Conservation (phyloP, 2,329 filamentous ascomycete genomes). For the Colletotrichum orchidophilum region DNA sequence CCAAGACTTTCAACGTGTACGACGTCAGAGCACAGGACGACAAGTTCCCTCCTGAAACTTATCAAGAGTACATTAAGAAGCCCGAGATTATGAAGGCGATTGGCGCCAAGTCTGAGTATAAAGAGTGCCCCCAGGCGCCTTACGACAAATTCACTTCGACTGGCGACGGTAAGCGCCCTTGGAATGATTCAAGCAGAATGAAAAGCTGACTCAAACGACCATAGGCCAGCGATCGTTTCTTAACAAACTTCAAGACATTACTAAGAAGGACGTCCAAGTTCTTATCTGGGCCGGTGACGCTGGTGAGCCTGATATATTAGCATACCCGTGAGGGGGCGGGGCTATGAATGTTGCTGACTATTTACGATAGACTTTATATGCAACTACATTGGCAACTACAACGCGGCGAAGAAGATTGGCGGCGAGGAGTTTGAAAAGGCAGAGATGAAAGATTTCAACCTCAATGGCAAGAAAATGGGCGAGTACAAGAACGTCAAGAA, state of each 20-base stretch:
- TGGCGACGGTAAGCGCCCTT: constrained; percentile 46
- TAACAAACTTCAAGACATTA: constrained; percentile 52
- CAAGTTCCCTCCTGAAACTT: constrained; percentile 50
- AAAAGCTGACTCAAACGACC: not conserved
- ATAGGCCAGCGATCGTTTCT: constrained; percentile 55
- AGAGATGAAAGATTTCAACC: constrained; percentile 49
- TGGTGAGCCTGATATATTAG: constrained; percentile 37
- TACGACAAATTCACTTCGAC: constrained; percentile 49
- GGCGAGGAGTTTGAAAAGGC: constrained; percentile 50
- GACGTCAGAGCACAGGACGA: constrained; percentile 54
- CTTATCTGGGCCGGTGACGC: constrained; percentile 66
- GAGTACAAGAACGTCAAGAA: constrained; percentile 61
- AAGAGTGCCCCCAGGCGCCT: constrained; percentile 49
- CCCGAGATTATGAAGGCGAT: constrained; percentile 51
- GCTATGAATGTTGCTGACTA: not conserved
- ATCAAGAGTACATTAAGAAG: constrained; percentile 50
- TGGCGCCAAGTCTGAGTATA: constrained; percentile 52
- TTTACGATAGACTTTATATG: constrained; percentile 59
- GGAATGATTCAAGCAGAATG: not conserved
- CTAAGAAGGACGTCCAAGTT: constrained; percentile 57
- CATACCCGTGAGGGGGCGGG: not conserved
- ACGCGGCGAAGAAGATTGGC: constrained; percentile 40
- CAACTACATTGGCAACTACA: constrained; percentile 62
- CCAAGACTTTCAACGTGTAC: constrained; percentile 54
- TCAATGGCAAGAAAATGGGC: constrained; percentile 56